phyloP scores from a whole-genome alignment of 2,329 filamentous ascomycete genomes.

The Sarocladium strictum region DNA sequence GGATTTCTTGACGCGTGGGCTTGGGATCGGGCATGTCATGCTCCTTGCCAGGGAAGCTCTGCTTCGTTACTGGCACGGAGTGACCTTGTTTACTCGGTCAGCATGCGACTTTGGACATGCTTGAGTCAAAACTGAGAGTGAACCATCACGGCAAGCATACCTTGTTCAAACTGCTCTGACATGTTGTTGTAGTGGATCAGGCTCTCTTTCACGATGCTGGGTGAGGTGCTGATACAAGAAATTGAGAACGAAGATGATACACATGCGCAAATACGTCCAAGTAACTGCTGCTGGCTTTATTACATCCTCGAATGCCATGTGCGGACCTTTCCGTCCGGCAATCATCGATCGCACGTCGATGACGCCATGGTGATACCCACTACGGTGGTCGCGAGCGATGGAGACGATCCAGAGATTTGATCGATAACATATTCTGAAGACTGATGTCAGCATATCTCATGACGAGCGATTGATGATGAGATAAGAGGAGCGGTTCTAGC shows the following conservation, averaged over 20 bases:
- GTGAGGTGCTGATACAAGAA: too few relatives aligned
- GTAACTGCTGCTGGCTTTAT: background rate
- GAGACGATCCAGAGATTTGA: background rate
- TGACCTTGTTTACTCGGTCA: background rate
- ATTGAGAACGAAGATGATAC: too few relatives aligned
- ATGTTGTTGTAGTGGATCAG: background rate
- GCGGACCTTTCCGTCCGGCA: conserved; percentile 12
- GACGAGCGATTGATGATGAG: background rate
- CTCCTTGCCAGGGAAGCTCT: conserved; percentile 23
- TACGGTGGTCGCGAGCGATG: background rate
- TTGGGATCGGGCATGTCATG: conserved; percentile 27
- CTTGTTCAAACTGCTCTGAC: conserved; percentile 5
- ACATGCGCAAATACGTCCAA: background rate
- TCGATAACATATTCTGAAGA: background rate
- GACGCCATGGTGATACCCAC: conserved; percentile 11
- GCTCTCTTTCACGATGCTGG: background rate
- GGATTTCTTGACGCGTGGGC: conserved; percentile 59
- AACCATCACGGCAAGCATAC: background rate
- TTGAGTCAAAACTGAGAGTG: too few relatives aligned
- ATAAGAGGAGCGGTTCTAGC: too few relatives aligned
- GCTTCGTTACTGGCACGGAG: conserved; percentile 20
- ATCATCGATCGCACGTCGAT: conserved; percentile 11
- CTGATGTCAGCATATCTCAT: background rate
- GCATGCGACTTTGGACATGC: too few relatives aligned
- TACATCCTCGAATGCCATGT: background rate